These are phyloP conservation scores for Panaeolus cyanescens DNA, from an alignment of 768 basidiomycete species.

Conservation along the genomic window DNA sequence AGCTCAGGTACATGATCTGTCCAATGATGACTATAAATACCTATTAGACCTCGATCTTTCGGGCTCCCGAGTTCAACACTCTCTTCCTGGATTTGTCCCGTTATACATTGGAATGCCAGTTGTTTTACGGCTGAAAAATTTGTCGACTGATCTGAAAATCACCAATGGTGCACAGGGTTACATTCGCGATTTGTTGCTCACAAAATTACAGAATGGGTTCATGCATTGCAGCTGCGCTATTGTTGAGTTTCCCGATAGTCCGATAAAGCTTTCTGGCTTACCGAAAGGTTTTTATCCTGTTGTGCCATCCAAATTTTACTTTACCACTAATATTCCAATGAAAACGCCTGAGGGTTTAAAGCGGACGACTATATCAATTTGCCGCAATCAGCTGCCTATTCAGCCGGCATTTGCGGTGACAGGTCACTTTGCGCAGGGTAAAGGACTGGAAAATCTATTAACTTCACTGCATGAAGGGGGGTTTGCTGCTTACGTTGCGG, in stretches of 20 bases:
- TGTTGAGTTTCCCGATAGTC: conserved; percentile 11
- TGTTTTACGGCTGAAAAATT: conserved; percentile 21
- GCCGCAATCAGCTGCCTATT: conserved; percentile 20
- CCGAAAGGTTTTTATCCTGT: conserved; percentile 19
- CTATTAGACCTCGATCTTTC: too few species aligned
- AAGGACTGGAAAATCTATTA: conserved; percentile 22
- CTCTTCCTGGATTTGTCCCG: conserved; percentile 20
- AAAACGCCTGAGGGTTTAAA: too few species aligned
- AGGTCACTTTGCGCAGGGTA: conserved; percentile 31
- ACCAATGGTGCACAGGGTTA: conserved; percentile 30
- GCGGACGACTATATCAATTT: neutral
- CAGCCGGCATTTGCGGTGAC: conserved; percentile 32
- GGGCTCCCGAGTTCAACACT: too few species aligned
- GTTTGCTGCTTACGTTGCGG: conserved; percentile 30
- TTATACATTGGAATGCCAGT: conserved; percentile 32
- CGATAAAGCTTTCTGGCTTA: conserved; percentile 13
- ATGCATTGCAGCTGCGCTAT: neutral
- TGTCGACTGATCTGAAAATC: conserved; percentile 30
- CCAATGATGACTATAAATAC: too few species aligned
- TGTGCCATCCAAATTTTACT: conserved; percentile 9
- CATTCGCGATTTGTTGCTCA: conserved; percentile 16
- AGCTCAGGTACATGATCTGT: too few species aligned
- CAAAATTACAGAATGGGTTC: conserved; percentile 9
- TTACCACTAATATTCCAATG: neutral
- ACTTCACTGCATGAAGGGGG: conserved; percentile 21